These are phyloP conservation scores for Rickenella mellea DNA, from an alignment of 768 basidiomycete species.

Conservation along the genomic window DNA sequence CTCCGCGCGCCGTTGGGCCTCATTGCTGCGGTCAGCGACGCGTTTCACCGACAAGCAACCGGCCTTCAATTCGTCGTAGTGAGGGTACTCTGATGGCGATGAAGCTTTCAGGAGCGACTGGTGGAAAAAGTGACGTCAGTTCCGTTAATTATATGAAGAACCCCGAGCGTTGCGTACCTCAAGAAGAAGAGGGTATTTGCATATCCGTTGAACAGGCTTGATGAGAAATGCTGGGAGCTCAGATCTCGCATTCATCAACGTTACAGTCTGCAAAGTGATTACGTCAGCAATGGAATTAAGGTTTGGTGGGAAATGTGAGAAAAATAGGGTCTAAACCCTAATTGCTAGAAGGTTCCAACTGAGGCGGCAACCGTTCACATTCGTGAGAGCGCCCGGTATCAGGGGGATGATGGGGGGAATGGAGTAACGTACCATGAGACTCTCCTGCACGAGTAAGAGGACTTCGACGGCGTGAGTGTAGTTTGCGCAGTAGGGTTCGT, in stretches of 20 bases:
- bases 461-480: slow-evolving; percentile 82
- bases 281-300: slow-evolving; percentile 9
- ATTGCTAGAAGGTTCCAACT: too few relatives aligned
- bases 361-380: too few relatives aligned
- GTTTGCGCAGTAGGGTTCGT: slow-evolving; percentile 96
- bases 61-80: slow-evolving; percentile 71
- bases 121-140: slow-evolving; percentile 4
- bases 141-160: slow-evolving; percentile 10
- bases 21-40: slow-evolving; percentile 93
- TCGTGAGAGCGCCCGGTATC: too few relatives aligned
- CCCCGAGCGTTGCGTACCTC: slow-evolving; percentile 46
- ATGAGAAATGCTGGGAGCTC: slow-evolving; percentile 95
- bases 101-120: slow-evolving; percentile 74
- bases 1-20: slow-evolving; percentile 85
- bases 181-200: slow-evolving; percentile 94
- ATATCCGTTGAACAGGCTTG: slow-evolving; percentile 96
- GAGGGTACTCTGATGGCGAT: slow-evolving; percentile 49
- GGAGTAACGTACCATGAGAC: slow-evolving; percentile 58
- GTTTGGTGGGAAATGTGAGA: not conserved
- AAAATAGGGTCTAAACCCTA: not conserved
- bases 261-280: slow-evolving; percentile 46
- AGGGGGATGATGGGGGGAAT: slow-evolving; percentile 6
- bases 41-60: slow-evolving; percentile 85
- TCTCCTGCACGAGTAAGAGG: slow-evolving; percentile 79
- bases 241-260: slow-evolving; percentile 82